A percentile compares a stretch with the other conserved stretches of the same genome.
These are phyloP conservation scores for Marchantia polymorpha DNA, from an alignment of 225 moss, liverwort and hornwort species.

Conservation along the genomic window DNA sequence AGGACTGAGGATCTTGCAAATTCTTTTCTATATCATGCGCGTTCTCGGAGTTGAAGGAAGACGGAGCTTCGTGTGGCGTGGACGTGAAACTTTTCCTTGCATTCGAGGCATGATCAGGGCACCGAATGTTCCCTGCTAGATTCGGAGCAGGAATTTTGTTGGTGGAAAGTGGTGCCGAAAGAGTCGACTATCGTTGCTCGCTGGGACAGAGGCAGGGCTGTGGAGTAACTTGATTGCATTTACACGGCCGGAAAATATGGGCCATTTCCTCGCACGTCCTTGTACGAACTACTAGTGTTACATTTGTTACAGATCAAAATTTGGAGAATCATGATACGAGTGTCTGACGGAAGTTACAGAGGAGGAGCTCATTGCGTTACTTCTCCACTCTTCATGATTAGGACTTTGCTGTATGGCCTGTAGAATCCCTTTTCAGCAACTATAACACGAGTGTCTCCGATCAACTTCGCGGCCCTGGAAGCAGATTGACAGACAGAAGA, in stretches of 20 bases:
- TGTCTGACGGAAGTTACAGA: background rate
- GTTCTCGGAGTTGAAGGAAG: too few species aligned
- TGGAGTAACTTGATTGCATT: background rate
- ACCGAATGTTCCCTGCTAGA: too few species aligned
- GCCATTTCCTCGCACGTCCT: background rate
- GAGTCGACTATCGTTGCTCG: too few species aligned
- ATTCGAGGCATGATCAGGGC: too few species aligned
- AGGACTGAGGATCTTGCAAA: too few species aligned
- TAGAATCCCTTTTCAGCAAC: conserved; percentile 92
- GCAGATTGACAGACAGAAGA: background rate
- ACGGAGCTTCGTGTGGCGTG: too few species aligned
- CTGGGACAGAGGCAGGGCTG: background rate
- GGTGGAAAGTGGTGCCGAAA: too few species aligned
- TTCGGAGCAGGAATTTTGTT: too few species aligned
- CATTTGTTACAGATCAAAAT: conserved; percentile 1
- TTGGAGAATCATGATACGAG: background rate
- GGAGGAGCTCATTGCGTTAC: conserved; percentile 32
- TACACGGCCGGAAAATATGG: conserved; percentile 11
- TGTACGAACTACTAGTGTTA: background rate
- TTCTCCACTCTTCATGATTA: conserved; percentile 79
- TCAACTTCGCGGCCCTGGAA: conserved; percentile 84
- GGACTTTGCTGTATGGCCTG: conserved; percentile 84
- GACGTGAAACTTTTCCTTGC: too few species aligned
- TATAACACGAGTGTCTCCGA: conserved; percentile 79
- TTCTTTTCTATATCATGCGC: too few species aligned